Base-by-base conservation (phyloP, 495 filamentous ascomycete genomes). In the Hypoxylon rickii region DNA sequence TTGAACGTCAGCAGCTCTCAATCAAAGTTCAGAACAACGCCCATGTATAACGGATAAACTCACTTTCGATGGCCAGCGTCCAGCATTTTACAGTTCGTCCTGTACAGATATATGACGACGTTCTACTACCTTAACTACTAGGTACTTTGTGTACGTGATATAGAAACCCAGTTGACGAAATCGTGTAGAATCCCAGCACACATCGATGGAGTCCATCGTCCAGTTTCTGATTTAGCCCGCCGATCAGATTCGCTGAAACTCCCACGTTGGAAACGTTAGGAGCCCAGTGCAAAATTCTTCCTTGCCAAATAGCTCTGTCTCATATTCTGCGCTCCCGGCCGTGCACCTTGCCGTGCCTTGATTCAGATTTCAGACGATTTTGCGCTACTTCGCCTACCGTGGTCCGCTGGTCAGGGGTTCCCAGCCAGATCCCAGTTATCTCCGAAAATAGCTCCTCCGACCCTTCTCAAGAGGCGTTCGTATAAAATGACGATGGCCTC, bases 401-500 rank as follows among this genome's bases (percentile, higher is more conserved):
- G 38, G 38, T 15, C 43, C 18, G 48, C 18, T 8, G 10, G 34
- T 18, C 47, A 57, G 36, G 60, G 60, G 44, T 36, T 38, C 60
- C 60, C 49, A 20, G 53, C 33, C 29, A 52, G 18, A 51, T 55
- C 42, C 51, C 20, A 52, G 47, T 33, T 52, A 24, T 11, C 32
- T 62, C 52, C 43, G 58, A 49, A 49, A 52, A 62, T 56, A 52
- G 52, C 38, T 50, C 31, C 15, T 45, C 39, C 5, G 26, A 10
- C 42, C 58, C 22, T 47, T 34, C 44, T 36, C 19, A 49, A 56
- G 51, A 52, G 45, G 44, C 41, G 58, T 37, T 39, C 47, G 37
- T 39, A 43, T 44, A 49, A 63, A 58, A 63, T 63, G 54, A 63
- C 47, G 54, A 63, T 51, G 45, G 49, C 60, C 54, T 63, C 60